These are phyloP conservation scores for Colletotrichum kahawae DNA, from an alignment of 2,329 filamentous ascomycete species.

Conservation along the genomic window DNA sequence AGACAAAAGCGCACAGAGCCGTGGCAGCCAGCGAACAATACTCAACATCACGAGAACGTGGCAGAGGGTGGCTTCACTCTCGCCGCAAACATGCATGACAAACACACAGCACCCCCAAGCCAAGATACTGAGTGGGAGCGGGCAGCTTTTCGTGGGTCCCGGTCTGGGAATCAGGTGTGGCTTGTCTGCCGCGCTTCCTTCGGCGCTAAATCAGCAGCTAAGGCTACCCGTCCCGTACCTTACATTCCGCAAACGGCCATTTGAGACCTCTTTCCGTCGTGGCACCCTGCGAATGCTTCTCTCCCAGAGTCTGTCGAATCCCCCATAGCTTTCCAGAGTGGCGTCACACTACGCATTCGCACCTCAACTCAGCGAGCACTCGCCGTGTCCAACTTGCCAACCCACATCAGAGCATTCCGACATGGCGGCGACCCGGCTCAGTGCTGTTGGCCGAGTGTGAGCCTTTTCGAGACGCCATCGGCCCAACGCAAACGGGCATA, in stretches of 20 bases:
- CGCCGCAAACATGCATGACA: slow-evolving; percentile 4
- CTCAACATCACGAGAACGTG: not conserved
- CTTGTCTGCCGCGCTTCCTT: slow-evolving; percentile 7
- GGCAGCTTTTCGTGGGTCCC: not conserved
- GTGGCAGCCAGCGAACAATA: not conserved
- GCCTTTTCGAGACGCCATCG: not conserved
- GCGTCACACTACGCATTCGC: slow-evolving; percentile 9
- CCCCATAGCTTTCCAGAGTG: not conserved
- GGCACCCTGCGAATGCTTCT: not conserved
- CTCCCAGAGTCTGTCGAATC: not conserved
- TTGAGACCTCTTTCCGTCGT: not conserved
- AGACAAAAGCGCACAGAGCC: not conserved
- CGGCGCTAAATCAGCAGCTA: slow-evolving; percentile 5
- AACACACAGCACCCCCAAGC: not conserved
- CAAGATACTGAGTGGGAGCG: not conserved
- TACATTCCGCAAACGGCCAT: slow-evolving; percentile 16
- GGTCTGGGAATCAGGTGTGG: slow-evolving; percentile 19
- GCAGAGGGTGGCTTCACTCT: not conserved
- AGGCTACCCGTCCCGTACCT: slow-evolving; percentile 11
- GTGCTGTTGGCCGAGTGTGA: not conserved
- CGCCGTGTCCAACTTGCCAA: not conserved
- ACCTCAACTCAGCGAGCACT: not conserved
- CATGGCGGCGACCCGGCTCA: not conserved
- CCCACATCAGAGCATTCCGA: not conserved
- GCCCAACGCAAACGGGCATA: slow-evolving; percentile 14